These are phyloP conservation scores for Camelina laxa DNA, from an alignment of 345 rosid species.

Conservation along the genomic window DNA sequence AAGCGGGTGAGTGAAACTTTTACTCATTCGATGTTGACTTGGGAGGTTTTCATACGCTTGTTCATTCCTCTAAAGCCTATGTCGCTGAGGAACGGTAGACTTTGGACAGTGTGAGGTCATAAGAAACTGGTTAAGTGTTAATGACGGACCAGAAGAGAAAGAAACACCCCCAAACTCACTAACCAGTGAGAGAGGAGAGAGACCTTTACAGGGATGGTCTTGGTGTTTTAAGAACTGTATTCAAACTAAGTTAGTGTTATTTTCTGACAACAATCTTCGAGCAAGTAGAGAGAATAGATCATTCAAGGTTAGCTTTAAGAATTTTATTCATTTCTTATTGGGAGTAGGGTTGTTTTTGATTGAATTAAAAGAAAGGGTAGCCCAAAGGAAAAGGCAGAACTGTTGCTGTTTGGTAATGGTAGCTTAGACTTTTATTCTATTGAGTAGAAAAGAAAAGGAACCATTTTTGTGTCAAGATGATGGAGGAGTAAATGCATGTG, in stretches of 20 bases:
- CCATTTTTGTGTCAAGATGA: conserved; percentile 1
- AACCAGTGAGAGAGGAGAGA: not conserved
- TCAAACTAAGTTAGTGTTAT: conserved; percentile 5
- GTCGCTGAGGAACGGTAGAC: not conserved
- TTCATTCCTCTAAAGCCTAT: not conserved
- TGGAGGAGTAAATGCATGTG: not conserved
- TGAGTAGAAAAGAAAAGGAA: not conserved
- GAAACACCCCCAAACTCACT: not conserved
- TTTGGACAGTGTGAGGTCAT: not conserved
- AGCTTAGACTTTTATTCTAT: not conserved
- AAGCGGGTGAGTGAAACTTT: conserved; percentile 69
- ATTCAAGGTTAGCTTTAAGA: not conserved
- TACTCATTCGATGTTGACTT: not conserved
- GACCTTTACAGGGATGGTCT: conserved; percentile 8
- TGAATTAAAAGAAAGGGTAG: not conserved
- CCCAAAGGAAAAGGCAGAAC: not conserved
- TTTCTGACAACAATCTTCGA: conserved; percentile 5
- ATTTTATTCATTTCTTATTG: conserved; percentile 5
- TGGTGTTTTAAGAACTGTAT: not conserved
- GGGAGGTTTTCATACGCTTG: not conserved
- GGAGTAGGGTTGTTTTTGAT: not conserved
- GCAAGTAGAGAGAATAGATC: not conserved
- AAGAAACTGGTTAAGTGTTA: not conserved
- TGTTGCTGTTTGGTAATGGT: not conserved
- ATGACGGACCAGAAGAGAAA: not conserved